Evolutionary conservation across 106 monocot genomes (phyloP), one percentile per base, ranked within the genome.

Genomic region (Xerophyta viscosa): DNA sequence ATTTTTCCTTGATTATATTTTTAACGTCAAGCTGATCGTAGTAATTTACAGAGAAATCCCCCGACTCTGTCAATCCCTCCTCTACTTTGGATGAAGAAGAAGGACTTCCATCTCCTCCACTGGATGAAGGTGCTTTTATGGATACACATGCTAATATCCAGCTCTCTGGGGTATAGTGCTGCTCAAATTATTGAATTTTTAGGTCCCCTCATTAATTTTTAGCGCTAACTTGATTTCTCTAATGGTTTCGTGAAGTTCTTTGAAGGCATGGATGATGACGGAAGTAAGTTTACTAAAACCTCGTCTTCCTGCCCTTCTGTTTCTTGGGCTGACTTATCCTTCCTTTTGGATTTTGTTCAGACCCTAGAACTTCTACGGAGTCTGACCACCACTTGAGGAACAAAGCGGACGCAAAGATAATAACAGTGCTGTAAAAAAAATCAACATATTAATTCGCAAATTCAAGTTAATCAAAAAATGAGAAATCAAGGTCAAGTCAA

Each of bases 191-290:
- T n/a, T n/a, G n/a, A n/a, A n/a, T 61, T 53, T 27, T 21, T 29
- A 1, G 46, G 9, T 46, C 51, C 24, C 48, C 29, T 24, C 22
- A 12, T 39, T 39, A 15, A 12, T 39, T 2, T 12, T 33, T 6
- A 12, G 39, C 3, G 37, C 31, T 27, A 29, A 31, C 33, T 31
- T 18, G 3, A 12, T 26, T n/a, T n/a, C n/a, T n/a, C n/a, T n/a
- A n/a, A n/a, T n/a, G n/a, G n/a, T n/a, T n/a, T n/a, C 28, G 8
- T 68, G 60, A 66, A 96, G 96, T 76, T 96, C 78, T 96, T 96
- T 31, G 89, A 88, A 28, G 96, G 76, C 29, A 86, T 96, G 73
- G 89, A 85, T 64, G 85, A 89, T 29, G 85, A 86, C 44, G 88
- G 96, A 89, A 89, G 96, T 98, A 60, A 89, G 96, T 79, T 17